Conservation (phyloP, 768 basidiomycete genomes). For the Rhizopogon vinicolor region DNA sequence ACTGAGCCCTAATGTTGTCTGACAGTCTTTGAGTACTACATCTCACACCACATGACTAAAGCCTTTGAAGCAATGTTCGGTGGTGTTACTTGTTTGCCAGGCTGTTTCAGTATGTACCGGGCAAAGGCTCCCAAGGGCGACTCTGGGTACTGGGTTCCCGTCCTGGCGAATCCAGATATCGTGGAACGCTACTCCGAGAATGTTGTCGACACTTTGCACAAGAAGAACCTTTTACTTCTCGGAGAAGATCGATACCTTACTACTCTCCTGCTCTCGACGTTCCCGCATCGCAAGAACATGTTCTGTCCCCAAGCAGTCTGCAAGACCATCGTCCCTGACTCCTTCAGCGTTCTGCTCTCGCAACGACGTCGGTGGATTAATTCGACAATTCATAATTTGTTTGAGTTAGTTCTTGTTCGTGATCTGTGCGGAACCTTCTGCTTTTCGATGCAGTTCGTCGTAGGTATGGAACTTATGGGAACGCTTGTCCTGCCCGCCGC, state of each 20-base stretch:
- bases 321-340: slow-evolving; percentile 98
- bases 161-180: slow-evolving; percentile 97
- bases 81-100: slow-evolving; percentile 98
- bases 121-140: slow-evolving; percentile 99
- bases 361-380: slow-evolving; percentile 99
- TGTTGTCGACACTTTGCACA: slow-evolving; percentile 98
- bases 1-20: slow-evolving; percentile 1
- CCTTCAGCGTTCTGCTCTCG: slow-evolving; percentile 87
- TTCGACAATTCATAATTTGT: slow-evolving; percentile 95
- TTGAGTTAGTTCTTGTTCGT: slow-evolving; percentile 90
- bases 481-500: slow-evolving; percentile 96
- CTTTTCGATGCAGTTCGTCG: slow-evolving; percentile 99
- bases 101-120: slow-evolving; percentile 99
- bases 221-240: slow-evolving; percentile 95
- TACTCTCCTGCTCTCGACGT: slow-evolving; percentile 96
- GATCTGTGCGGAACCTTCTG: slow-evolving; percentile 99
- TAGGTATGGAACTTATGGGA: slow-evolving; percentile 96
- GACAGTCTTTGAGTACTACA: slow-evolving; percentile 98
- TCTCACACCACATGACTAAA: slow-evolving; percentile 98
- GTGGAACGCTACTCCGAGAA: slow-evolving; percentile 99
- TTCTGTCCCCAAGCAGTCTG: slow-evolving; percentile 99
- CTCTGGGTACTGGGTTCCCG: slow-evolving; percentile 96
- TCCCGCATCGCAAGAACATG: slow-evolving; percentile 99
- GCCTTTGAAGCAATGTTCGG: slow-evolving; percentile 99
- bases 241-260: slow-evolving; percentile 99